phyloP scores from a whole-genome alignment of 352 stramenopile genomes.

The Phytopythium ostracodes region DNA sequence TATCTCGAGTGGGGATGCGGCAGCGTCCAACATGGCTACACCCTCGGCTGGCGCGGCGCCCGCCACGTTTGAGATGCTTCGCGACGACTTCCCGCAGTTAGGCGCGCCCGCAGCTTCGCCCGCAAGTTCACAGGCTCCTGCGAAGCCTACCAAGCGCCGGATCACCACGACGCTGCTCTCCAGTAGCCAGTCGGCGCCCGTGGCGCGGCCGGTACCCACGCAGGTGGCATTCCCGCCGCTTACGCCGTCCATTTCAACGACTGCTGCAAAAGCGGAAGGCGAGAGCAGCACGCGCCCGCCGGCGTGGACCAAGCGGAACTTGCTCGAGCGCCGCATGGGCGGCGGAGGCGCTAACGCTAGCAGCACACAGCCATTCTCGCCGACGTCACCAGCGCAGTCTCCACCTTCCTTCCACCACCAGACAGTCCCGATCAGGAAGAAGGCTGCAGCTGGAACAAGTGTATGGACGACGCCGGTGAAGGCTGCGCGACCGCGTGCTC shows the following conservation, averaged over 20 bases:
- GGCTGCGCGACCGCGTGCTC: not conserved
- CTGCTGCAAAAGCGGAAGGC: not conserved
- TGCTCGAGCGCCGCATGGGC: constrained; percentile 44
- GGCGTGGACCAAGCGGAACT: constrained; percentile 36
- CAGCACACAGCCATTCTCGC: not conserved
- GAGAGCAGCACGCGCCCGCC: constrained; percentile 9
- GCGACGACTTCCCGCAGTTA: constrained; percentile 34
- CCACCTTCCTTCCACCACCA: not conserved
- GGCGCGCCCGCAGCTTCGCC: not conserved
- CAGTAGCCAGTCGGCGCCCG: constrained; percentile 14
- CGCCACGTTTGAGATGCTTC: constrained; percentile 16
- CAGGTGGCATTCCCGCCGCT: constrained; percentile 28
- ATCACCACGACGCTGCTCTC: constrained; percentile 49
- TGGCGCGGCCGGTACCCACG: constrained; percentile 24
- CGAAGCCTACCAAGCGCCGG: constrained; percentile 27
- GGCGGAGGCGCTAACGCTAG: not conserved
- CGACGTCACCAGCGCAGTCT: constrained; percentile 1
- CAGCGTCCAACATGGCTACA: constrained; percentile 8
- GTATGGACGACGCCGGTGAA: not conserved
- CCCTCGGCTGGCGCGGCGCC: not conserved
- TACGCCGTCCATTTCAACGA: not conserved
- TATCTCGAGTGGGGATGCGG: not conserved
- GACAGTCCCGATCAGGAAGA: constrained; percentile 4
- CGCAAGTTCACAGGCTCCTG: not conserved
- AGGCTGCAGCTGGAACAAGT: not conserved